These are phyloP conservation scores for Tetrapisispora fleetii DNA, from an alignment of 805 yeast species.

Conservation along the genomic window DNA sequence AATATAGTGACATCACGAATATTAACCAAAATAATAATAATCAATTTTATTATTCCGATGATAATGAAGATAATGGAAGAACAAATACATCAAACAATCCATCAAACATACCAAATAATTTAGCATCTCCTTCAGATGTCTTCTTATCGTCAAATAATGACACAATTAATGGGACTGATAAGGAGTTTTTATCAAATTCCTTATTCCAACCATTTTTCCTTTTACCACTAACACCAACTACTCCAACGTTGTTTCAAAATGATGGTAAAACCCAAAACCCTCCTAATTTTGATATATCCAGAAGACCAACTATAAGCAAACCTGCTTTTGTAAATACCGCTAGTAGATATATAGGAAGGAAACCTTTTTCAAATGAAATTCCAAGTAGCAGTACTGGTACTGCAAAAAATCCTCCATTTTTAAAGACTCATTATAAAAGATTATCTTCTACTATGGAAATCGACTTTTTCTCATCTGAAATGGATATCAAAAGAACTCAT, in stretches of 20 bases:
- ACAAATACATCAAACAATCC: constrained; percentile 5
- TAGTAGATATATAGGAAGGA: constrained; percentile 3
- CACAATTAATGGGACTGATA: not conserved
- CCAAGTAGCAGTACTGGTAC: not conserved
- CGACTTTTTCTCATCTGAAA: constrained; percentile 16
- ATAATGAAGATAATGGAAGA: constrained; percentile 1
- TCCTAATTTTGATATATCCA: not conserved
- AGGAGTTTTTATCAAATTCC: not conserved
- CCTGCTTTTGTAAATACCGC: constrained; percentile 1
- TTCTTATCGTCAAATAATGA: not conserved
- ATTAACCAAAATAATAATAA: constrained; percentile 1
- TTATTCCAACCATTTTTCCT: constrained; percentile 11
- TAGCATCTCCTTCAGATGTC: constrained; percentile 10
- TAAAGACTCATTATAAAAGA: constrained; percentile 17
- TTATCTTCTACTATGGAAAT: constrained; percentile 21
- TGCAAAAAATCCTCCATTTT: constrained; percentile 2
- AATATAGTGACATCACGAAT: constrained; percentile 3
- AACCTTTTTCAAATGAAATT: not conserved
- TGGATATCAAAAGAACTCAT: constrained; percentile 9
- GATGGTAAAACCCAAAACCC: not conserved
- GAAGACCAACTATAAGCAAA: constrained; percentile 1
- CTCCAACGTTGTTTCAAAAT: constrained; percentile 9
- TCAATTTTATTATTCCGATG: constrained; percentile 3
- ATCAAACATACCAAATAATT: constrained; percentile 15
- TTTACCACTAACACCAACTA: constrained; percentile 19